These are phyloP conservation scores for Auxenochlorella protothecoides DNA, from an alignment of 139 green algal genomes.

Conservation along the genomic window DNA sequence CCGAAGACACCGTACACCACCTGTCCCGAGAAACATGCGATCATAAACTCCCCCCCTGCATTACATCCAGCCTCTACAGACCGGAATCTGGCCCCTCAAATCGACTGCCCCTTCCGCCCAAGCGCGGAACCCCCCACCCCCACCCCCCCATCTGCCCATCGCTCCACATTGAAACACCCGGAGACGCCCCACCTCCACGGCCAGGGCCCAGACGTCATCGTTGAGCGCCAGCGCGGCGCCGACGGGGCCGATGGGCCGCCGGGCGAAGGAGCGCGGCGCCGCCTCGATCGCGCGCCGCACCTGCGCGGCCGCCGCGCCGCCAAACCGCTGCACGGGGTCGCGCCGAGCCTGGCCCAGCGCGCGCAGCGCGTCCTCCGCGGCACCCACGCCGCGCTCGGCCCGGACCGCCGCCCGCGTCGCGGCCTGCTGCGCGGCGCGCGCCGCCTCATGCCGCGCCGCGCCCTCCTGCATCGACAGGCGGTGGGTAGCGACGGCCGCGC, in stretches of 20 bases:
- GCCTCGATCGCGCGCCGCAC: conserved; percentile 4
- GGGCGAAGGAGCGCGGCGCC: conserved; percentile 12
- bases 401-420: neutral
- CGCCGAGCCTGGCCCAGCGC: neutral
- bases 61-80: no score
- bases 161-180: neutral
- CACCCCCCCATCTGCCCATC: no score
- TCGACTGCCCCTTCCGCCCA: no score
- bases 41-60: no score
- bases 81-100: no score
- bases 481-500: neutral
- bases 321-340: conserved; percentile 15
- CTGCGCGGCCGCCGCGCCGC: neutral
- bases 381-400: neutral
- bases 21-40: no score
- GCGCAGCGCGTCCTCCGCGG: neutral
- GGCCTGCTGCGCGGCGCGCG: no score
- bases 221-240: conserved; percentile 14
- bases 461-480: neutral
- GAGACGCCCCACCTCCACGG: conserved; percentile 10
- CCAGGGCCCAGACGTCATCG: conserved; percentile 20
- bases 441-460: neutral
- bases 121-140: no score
- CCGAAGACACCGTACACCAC: no score
- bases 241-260: conserved; percentile 25